Evolutionary conservation across 768 basidiomycete genomes (phyloP), one percentile per base, ranked within the genome.

Genomic region (Leccinum fibrillosum): DNA sequence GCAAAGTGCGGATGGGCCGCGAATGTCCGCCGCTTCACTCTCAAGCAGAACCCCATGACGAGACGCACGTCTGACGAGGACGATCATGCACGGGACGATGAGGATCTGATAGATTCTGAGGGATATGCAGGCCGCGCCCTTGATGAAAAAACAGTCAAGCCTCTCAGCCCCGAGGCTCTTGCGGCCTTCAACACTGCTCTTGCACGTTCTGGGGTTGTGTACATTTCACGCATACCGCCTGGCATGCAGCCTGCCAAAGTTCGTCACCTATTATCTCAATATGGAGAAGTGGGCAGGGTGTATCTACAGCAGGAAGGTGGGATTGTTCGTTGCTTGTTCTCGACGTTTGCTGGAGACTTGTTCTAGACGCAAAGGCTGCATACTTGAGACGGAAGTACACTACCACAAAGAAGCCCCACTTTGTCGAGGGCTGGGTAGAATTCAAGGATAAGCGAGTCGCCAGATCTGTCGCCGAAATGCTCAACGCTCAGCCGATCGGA

Each of bases 231-330:
- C 32, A 89, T 98, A 66, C 97, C 97, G 2, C 97, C 97, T 13
- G 96, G 94, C 2, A 98, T 99, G 97, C 92, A 89, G 21, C 97
- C 97, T 28, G 82, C 90, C 10, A 98, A 98, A 74, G 92, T 98
- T 37, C 87, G 94, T 57, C 93, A 98, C 74, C 78, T 99, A 44
- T 89, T 99, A 87, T 86, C 85, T 60, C 82, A 82, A 37, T 89
- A 94, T 68, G 97, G 97, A 4, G 92, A 94, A 59, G 80, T 98
- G 4, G 95, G 94, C 2, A 80, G 93, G 53, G 92, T 98, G 13
- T 98, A 94, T 77, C 78, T 98, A 59, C 93, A 94, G 68, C 87
- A 89, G 72, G 95, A 96, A 83, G 93, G 93, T 90, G 55, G 52
- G 82, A 71, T 8, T 13, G 25, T 47, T 49, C 9, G 17, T 21